These are phyloP conservation scores for Cerioporus squamosus DNA, from an alignment of 1,284 basidiomycete species.

Conservation along the genomic window DNA sequence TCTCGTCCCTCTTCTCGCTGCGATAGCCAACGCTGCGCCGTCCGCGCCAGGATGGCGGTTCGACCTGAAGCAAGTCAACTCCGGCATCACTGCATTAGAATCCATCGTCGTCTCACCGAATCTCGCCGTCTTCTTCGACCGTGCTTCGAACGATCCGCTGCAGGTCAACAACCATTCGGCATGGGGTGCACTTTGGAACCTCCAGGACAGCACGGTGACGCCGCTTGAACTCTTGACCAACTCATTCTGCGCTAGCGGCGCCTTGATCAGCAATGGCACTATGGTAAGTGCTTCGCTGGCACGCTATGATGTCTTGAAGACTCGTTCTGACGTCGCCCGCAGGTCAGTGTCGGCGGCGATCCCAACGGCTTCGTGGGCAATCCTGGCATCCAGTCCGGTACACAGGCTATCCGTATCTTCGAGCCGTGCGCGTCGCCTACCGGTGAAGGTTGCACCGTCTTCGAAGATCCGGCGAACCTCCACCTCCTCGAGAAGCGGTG, in stretches of 20 bases:
- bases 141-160: conserved; percentile 49
- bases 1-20: conserved; percentile 1
- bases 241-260: conserved; percentile 60
- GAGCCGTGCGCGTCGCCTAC: conserved; percentile 40
- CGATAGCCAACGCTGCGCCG: conserved; percentile 10
- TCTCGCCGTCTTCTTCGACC: conserved; percentile 49
- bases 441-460: conserved; percentile 43
- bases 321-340: background rate
- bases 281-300: conserved; percentile 35
- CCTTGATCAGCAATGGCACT: conserved; percentile 51
- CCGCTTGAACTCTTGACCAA: conserved; percentile 50
- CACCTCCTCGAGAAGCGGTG: conserved; percentile 42
- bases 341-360: conserved; percentile 49
- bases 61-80: conserved; percentile 39
- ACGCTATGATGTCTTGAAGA: too few species aligned
- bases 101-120: conserved; percentile 49
- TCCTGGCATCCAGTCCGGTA: conserved; percentile 36
- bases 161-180: conserved; percentile 46
- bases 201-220: conserved; percentile 40
- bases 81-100: conserved; percentile 53
- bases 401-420: conserved; percentile 40
- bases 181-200: conserved; percentile 38
- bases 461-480: conserved; percentile 43
- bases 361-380: conserved; percentile 46
- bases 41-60: conserved; percentile 29